A percentile compares a stretch with the other conserved stretches of the same genome.
phyloP scores from a whole-genome alignment of 208 protist genomes.

The Angomonas ambiguus region DNA sequence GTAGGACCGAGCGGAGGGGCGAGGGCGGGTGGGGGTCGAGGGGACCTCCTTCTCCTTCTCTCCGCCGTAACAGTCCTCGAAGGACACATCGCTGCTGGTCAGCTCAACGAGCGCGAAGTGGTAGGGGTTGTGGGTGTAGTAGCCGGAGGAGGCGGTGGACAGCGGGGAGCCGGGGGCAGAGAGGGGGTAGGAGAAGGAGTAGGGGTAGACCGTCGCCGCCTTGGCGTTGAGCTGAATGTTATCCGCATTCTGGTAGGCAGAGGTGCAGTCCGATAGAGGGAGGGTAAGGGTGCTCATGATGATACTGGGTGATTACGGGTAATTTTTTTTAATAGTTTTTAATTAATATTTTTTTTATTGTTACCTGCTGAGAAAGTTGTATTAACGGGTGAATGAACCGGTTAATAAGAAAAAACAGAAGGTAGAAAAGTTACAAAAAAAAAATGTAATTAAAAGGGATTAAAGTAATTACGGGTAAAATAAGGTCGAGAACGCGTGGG shows the following conservation, averaged over 20 bases:
- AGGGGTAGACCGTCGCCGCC: not conserved
- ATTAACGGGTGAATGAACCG: not conserved
- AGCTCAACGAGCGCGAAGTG: not conserved
- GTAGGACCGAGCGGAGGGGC: not conserved
- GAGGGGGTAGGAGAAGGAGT: too few species aligned
- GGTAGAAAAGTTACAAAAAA: conserved; percentile 3
- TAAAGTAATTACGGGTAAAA: not conserved
- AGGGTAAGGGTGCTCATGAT: conserved; percentile 18
- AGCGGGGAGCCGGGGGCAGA: not conserved
- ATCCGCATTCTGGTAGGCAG: conserved; percentile 62
- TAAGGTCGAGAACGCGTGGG: too few species aligned
- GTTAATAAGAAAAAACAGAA: not conserved
- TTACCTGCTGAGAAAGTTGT: conserved; percentile 4
- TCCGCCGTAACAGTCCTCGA: conserved; percentile 34
- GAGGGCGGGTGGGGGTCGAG: not conserved
- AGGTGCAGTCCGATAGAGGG: conserved; percentile 71
- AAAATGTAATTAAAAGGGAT: not conserved
- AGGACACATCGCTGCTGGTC: not conserved
- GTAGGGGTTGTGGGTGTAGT: conserved; percentile 2
- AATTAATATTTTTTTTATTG: not conserved
- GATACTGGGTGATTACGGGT: not conserved
- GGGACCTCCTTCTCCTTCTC: conserved; percentile 35
- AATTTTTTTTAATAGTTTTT: conserved; percentile 3
- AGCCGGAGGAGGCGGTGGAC: not conserved
- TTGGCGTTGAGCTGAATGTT: conserved; percentile 41